Base-by-base conservation (phyloP, 2,329 filamentous ascomycete genomes). In the Venturia pyrina region DNA sequence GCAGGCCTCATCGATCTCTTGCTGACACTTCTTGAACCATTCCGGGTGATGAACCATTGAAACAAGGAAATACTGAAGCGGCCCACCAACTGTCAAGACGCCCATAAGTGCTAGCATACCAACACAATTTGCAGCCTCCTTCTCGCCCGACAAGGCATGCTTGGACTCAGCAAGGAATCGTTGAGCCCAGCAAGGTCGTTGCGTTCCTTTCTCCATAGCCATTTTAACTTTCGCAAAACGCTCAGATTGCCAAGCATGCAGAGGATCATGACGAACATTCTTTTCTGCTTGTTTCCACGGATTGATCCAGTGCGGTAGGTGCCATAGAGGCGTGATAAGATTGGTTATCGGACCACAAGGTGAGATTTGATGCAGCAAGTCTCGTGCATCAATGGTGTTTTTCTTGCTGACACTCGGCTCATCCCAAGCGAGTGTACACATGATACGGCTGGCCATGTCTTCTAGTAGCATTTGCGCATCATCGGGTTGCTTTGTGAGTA, bases 301-400 rank as follows among this genome's bases (percentile, higher is more conserved):
- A 68, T 84, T 84, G 57, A 83, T 75, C 19, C 72, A 68, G 67
- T 75, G 73, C 1, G 82, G 82, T 0, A 84, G 70, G 67, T 83
- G 77, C 82, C 82, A 84, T 0, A 85, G 75, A 7, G 81, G 82
- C 5, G 82, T 83, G 59, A 84, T 64, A 5, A 84, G 78, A 67
- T 84, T 85, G 28, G 82, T 84, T 68, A 85, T 81, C 1, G 82
- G 82, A 0, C 82, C 82, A 37, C 82, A 82, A 0, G 82, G 82
- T 1, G 82, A 84, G 81, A 85, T 85, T 65, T 84, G 82, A 8
- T 78, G 83, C 19, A 85, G 73, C 1, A 84, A 75, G n/a, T 81
- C 82, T 81, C 81, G 84, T 2, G 82, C 82, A 67, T 78, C 81
- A 60, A 78, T 78, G 11, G 78, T 82, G 67, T 80, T 79, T 67